Base-by-base conservation (phyloP, 139 green algal genomes). In the Diplosphaera chodatii region DNA sequence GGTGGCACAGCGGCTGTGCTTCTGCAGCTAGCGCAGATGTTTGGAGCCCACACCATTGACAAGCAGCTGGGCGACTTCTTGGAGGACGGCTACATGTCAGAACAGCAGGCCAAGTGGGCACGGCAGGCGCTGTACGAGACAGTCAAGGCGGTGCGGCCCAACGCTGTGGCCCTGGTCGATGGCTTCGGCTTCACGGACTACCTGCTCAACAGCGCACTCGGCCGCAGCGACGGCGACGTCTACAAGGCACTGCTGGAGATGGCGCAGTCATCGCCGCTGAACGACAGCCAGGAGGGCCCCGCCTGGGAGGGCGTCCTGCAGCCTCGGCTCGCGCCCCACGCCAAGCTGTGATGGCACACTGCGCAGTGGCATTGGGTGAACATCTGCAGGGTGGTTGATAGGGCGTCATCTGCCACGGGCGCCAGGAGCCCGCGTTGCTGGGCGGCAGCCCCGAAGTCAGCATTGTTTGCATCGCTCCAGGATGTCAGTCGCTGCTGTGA, bases 141-240 rank as follows among this genome's bases (percentile, higher is more conserved):
- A 71, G 79, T 93, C 55, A 40, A 41, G 23, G 85, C 72, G 30
- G 62, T 96, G 74, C 83, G 92, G 21, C 87, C 89, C 59, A 86
- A 97, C 74, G 91, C 91, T 0, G 85, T 97, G 13, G 76, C 79
- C 4, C 80, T 97, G 73, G 89, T 94, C 34, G 92, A 97, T 75
- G 77, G 81, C 13, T 95, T 96, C 75, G 90, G 68, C 55, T 86
- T 90, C 71, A 69, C 85, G 20, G 91, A 97, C 85, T 97, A 94
- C 76, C 55, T 84, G 41, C 82, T 97, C 40, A 89, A 94, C 85
- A 87, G 73, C 20, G 90, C 89, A 2, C 76, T 96, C 67, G 91
- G 91, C 5, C 73, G 85, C 23, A 63, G 32, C 6, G 91, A 97
- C 62, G 90, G 91, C 1, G 85, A 97, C 69, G 91, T 95, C 40